Evolutionary conservation across 441 rosid species (phyloP).

Genomic region (Capsella rubella): DNA sequence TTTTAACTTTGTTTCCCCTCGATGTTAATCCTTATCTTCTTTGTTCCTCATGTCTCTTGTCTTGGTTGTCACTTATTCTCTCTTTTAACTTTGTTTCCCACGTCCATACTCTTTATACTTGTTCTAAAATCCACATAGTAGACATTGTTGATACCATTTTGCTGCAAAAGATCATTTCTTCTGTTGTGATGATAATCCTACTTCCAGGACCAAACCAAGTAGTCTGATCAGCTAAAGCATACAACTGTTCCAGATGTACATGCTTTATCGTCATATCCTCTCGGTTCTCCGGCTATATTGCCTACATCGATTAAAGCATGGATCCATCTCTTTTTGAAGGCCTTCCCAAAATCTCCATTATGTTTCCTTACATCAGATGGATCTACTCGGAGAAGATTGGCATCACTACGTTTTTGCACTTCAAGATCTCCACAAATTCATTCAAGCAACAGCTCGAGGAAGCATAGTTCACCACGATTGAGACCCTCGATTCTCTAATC

Average conservation of each 20-base stretch:
- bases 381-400: background rate
- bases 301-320: too few species aligned
- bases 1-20: too few species aligned
- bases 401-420: background rate
- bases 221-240: constrained; percentile 1
- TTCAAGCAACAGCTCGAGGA: constrained; percentile 8
- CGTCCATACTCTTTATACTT: too few species aligned
- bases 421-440: constrained; percentile 2
- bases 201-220: constrained; percentile 13
- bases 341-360: background rate
- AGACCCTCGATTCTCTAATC: background rate
- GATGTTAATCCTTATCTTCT: too few species aligned
- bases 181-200: constrained; percentile 3
- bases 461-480: background rate
- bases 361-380: background rate
- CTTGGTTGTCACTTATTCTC: too few species aligned
- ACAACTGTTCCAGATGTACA: constrained; percentile 1
- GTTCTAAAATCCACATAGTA: constrained; percentile 9
- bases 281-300: background rate
- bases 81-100: too few species aligned
- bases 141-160: background rate
- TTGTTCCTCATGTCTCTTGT: too few species aligned
- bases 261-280: background rate
- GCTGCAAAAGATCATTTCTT: constrained; percentile 12
- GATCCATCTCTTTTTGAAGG: background rate